These are phyloP conservation scores for Centella asiatica DNA, from an alignment of 129 eudicot genomes.

Conservation along the genomic window DNA sequence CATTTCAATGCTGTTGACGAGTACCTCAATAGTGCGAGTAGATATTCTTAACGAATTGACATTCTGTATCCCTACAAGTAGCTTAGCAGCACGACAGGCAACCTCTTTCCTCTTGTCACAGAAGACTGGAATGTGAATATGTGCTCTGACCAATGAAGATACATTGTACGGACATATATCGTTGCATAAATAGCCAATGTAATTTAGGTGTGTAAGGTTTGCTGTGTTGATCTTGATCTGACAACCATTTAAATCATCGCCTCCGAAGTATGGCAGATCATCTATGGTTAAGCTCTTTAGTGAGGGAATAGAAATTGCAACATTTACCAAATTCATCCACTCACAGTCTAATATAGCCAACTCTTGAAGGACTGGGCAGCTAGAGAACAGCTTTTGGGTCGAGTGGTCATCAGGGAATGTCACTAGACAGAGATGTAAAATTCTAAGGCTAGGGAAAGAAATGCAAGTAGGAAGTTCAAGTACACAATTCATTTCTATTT, in stretches of 20 bases:
- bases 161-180: slow-evolving; percentile 25
- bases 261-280: slow-evolving; percentile 49
- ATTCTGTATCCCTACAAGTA: slow-evolving; percentile 26
- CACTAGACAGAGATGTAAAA: slow-evolving; percentile 43
- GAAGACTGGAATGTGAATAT: slow-evolving; percentile 32
- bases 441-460: slow-evolving; percentile 40
- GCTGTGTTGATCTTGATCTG: slow-evolving; percentile 36
- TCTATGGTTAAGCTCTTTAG: slow-evolving; percentile 52
- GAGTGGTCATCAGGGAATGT: slow-evolving; percentile 35
- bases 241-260: slow-evolving; percentile 37
- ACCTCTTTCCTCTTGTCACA: slow-evolving; percentile 20
- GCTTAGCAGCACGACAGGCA: slow-evolving; percentile 29
- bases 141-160: slow-evolving; percentile 32
- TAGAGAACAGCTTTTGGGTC: slow-evolving; percentile 42
- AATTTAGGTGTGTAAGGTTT: slow-evolving; percentile 40
- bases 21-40: slow-evolving; percentile 40
- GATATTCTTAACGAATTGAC: slow-evolving; percentile 31
- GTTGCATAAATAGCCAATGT: slow-evolving; percentile 41
- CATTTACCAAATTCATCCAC: slow-evolving; percentile 42
- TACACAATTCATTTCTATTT: slow-evolving; percentile 48
- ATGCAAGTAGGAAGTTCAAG: slow-evolving; percentile 46
- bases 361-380: slow-evolving; percentile 62
- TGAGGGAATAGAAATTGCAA: slow-evolving; percentile 36
- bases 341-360: slow-evolving; percentile 64
- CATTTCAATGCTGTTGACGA: not conserved